Percentiles rank a stretch among this genome's conserved stretches.
Evolutionary conservation across 495 filamentous ascomycete species (phyloP).

Genomic region (Penicillium steckii): DNA sequence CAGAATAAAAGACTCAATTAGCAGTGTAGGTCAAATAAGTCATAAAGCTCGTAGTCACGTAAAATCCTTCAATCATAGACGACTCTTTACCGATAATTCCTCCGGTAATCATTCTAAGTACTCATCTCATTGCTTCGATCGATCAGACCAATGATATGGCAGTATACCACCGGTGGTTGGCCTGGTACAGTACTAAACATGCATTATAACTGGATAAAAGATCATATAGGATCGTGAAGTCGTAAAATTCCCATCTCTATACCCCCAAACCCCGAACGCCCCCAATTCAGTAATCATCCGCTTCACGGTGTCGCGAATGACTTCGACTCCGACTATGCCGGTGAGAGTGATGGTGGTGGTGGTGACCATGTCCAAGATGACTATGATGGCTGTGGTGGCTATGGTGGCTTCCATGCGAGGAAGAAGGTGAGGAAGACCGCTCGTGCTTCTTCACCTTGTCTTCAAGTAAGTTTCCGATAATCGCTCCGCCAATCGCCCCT

Average conservation of each 20-base stretch:
- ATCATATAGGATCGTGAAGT: not conserved
- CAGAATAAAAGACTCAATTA: not conserved
- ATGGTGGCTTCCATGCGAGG: slow-evolving; percentile 15
- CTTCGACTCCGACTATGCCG: slow-evolving; percentile 22
- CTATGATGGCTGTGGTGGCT: slow-evolving; percentile 12
- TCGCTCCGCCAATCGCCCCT: slow-evolving; percentile 48
- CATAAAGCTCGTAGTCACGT: not conserved
- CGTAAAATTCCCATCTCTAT: not conserved
- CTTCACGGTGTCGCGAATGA: slow-evolving; percentile 15
- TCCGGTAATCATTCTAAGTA: no score
- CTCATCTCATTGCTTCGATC: no score
- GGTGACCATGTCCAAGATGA: slow-evolving; percentile 14
- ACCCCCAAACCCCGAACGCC: not conserved
- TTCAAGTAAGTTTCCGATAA: slow-evolving; percentile 46
- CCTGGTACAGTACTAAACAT: not conserved
- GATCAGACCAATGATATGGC: not conserved
- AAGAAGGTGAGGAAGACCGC: slow-evolving; percentile 9
- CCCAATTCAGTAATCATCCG: slow-evolving; percentile 12
- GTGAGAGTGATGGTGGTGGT: slow-evolving; percentile 25
- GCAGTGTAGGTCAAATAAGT: not conserved
- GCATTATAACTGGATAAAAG: not conserved
- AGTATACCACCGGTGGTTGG: not conserved
- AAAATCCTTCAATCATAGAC: not conserved
- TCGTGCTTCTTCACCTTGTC: slow-evolving; percentile 38
- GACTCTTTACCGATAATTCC: no score